Base-by-base conservation (phyloP, 352 stramenopile species). In the Peronospora farinosa region DNA sequence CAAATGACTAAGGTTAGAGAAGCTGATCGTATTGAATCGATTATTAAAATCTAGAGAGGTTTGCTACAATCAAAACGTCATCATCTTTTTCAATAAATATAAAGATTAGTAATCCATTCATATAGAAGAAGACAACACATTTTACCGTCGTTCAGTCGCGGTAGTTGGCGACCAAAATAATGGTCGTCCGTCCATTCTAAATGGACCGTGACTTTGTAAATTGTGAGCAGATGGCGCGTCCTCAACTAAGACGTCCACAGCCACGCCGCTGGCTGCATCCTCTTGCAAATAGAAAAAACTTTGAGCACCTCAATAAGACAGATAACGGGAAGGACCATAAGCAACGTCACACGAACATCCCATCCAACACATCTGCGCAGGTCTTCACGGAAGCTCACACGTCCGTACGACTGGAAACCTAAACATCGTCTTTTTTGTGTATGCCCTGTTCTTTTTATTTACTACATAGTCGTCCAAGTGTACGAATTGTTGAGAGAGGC, bases 141-240 rank as follows among this genome's bases (percentile, higher is more conserved):
- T 0, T 16, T 19, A 87, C 57, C 80, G n/a, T 78, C 15, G 66
- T 70, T 33, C 75, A 86, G 55, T 91, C 80, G n/a, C 80, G 75
- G 67, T 88, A 91, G 52, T 88, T 91, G 57, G 80, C 77, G 23
- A 88, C 71, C 15, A 91, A 60, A 31, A 91, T 63, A 63, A 91
- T 91, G 35, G 77, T 88, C 21, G 55, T 65, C n/a, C 80, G 77
- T 15, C 66, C 72, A 16, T 84, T 81, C 25, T 88, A 53, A 27
- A 81, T 64, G 2, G 65, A 72, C 0, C 50, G 66, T 9, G 63
- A 57, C 1, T 56, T 35, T 17, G 56, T 61, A 12, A 54, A 37
- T 35, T 63, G 38, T 21, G 52, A 40, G 6, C 30, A 10, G 44
- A 23, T 8, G 46, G 60, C 8, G 39, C 4, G 5, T 76, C 65